Percentiles rank a stretch among this genome's conserved stretches.
phyloP scores from a whole-genome alignment of 2,329 filamentous ascomycete genomes.

The Paracamarosporium sp. region DNA sequence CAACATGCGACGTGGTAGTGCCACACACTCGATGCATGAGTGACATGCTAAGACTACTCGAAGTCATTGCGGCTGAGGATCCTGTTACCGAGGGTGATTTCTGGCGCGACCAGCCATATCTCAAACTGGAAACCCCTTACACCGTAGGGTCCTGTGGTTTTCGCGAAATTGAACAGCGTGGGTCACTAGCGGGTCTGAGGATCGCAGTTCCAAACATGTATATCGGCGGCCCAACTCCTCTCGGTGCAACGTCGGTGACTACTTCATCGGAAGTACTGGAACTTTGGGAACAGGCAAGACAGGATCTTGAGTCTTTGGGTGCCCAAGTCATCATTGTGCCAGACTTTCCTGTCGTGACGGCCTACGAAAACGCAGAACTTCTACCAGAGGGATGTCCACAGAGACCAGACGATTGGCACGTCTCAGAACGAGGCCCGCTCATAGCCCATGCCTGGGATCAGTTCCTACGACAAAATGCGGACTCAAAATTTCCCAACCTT shows the following conservation, averaged over 20 bases:
- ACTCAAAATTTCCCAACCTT: slow-evolving; percentile 48
- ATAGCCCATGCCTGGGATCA: slow-evolving; percentile 61
- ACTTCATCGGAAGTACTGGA: slow-evolving; percentile 48
- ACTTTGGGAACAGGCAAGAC: slow-evolving; percentile 40
- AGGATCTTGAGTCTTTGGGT: slow-evolving; percentile 49
- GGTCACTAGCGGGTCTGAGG: slow-evolving; percentile 19
- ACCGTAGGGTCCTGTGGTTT: background rate
- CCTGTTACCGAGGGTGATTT: slow-evolving; percentile 56
- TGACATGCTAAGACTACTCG: slow-evolving; percentile 59
- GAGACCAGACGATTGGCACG: slow-evolving; percentile 56
- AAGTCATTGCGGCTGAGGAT: slow-evolving; percentile 57
- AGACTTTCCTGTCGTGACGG: slow-evolving; percentile 55
- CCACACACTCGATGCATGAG: slow-evolving; percentile 59
- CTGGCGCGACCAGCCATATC: slow-evolving; percentile 59
- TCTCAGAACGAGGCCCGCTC: slow-evolving; percentile 54
- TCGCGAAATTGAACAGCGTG: background rate
- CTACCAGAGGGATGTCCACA: slow-evolving; percentile 49
- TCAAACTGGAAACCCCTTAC: slow-evolving; percentile 48
- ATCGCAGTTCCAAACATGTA: slow-evolving; percentile 61
- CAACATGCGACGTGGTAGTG: slow-evolving; percentile 62
- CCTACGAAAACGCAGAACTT: slow-evolving; percentile 51
- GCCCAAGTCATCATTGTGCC: slow-evolving; percentile 51
- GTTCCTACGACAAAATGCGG: slow-evolving; percentile 54
- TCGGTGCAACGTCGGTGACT: slow-evolving; percentile 41
- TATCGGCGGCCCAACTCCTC: slow-evolving; percentile 49